Conservation (phyloP, 768 basidiomycete genomes). For the Wakefieldia striispora region DNA sequence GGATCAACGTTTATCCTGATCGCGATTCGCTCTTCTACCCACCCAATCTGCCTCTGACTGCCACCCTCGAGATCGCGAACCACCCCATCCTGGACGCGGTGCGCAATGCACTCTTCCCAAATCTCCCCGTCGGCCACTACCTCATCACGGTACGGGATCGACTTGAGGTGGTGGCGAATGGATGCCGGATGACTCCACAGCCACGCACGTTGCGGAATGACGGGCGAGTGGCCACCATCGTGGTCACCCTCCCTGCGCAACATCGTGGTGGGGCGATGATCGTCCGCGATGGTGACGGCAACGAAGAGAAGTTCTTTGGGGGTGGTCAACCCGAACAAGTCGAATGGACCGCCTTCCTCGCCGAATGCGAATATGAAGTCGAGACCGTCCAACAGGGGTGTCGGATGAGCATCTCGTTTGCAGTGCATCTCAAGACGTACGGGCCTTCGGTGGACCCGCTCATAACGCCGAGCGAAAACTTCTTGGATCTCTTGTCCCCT, state of each 20-base stretch:
- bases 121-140: conserved; percentile 64
- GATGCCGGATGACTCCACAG: conserved; percentile 57
- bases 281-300: conserved; percentile 53
- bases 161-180: conserved; percentile 64
- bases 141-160: conserved; percentile 66
- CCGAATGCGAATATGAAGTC: conserved; percentile 74
- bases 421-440: conserved; percentile 66
- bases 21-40: conserved; percentile 74
- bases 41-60: conserved; percentile 65
- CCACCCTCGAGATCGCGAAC: conserved; percentile 76
- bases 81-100: conserved; percentile 81
- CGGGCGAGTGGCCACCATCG: conserved; percentile 67
- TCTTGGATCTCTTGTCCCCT: conserved; percentile 69
- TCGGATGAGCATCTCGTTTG: conserved; percentile 67
- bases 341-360: conserved; percentile 76
- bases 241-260: conserved; percentile 72
- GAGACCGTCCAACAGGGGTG: conserved; percentile 71
- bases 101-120: conserved; percentile 68
- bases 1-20: conserved; percentile 50
- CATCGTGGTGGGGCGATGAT: conserved; percentile 67
- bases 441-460: conserved; percentile 63
- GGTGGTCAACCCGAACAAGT: conserved; percentile 62
- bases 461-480: conserved; percentile 69
- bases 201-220: conserved; percentile 56
- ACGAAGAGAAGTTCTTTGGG: conserved; percentile 61